A percentile compares a stretch with the other conserved stretches of the same genome.
phyloP scores from a whole-genome alignment of 768 basidiomycete genomes.

The Pulveroboletus frians region DNA sequence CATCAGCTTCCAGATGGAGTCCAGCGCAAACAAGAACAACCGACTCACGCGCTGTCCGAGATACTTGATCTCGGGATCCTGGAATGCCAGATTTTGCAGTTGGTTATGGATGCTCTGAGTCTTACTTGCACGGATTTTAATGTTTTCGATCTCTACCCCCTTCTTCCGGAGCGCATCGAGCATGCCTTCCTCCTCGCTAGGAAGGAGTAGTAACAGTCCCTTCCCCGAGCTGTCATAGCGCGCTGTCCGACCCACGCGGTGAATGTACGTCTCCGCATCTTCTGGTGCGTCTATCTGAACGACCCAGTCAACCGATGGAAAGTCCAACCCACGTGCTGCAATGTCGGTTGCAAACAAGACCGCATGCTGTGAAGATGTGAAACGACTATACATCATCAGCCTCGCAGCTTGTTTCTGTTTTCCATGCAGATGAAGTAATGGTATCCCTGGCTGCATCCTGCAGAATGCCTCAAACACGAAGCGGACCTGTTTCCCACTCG shows the following conservation, averaged over 20 bases:
- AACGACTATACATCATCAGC: conserved; percentile 76
- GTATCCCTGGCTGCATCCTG: conserved; percentile 89
- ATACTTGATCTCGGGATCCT: conserved; percentile 96
- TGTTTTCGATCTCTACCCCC: conserved; percentile 64
- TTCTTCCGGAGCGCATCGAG: conserved; percentile 63
- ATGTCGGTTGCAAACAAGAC: conserved; percentile 94
- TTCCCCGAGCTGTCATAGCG: conserved; percentile 89
- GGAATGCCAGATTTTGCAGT: conserved; percentile 88
- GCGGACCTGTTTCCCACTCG: conserved; percentile 94
- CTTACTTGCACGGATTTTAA: conserved; percentile 87
- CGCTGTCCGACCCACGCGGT: conserved; percentile 93
- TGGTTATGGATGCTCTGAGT: conserved; percentile 80
- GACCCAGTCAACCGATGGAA: conserved; percentile 96
- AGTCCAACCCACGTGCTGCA: conserved; percentile 93
- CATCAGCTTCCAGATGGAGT: neutral
- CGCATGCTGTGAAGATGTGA: conserved; percentile 75
- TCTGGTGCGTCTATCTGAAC: conserved; percentile 94
- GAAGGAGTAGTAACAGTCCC: conserved; percentile 73
- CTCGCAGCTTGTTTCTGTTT: conserved; percentile 95
- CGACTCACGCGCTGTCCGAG: conserved; percentile 80
- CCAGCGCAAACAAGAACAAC: neutral
- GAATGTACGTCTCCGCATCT: conserved; percentile 96
- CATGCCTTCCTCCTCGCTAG: conserved; percentile 95
- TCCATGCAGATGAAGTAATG: conserved; percentile 91
- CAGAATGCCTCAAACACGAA: conserved; percentile 96